These are phyloP conservation scores for Tephrocybe rancida DNA, from an alignment of 768 basidiomycete genomes.

Conservation along the genomic window DNA sequence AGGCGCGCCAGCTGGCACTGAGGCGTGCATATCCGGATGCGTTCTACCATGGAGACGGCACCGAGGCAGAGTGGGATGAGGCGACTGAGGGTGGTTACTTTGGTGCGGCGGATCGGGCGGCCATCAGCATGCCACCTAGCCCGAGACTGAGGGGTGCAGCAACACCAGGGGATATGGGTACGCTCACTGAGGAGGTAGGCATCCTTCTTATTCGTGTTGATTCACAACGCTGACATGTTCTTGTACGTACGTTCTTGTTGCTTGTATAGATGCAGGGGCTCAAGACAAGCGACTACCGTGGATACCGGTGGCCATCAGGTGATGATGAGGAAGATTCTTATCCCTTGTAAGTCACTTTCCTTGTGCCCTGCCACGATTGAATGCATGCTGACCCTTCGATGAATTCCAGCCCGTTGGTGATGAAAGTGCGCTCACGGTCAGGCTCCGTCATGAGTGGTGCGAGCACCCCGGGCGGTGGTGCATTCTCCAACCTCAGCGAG, in stretches of 20 bases:
- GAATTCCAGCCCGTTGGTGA: constrained; percentile 71
- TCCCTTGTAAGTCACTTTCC: constrained; percentile 68
- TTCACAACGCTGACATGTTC: no score
- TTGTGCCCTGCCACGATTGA: constrained; percentile 12
- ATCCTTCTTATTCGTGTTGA: background rate
- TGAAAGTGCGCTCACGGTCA: constrained; percentile 86
- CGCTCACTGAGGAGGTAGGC: constrained; percentile 80
- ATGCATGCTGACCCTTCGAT: constrained; percentile 7
- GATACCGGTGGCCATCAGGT: constrained; percentile 59
- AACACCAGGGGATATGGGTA: constrained; percentile 94
- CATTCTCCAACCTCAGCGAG: constrained; percentile 82
- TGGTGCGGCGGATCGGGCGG: constrained; percentile 63
- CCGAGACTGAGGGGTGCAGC: constrained; percentile 84
- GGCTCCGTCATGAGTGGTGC: constrained; percentile 69
- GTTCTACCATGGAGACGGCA: constrained; percentile 56
- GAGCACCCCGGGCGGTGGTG: constrained; percentile 88
- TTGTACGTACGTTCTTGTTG: background rate
- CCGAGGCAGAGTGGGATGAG: constrained; percentile 42
- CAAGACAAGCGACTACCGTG: constrained; percentile 84
- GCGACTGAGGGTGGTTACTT: constrained; percentile 30
- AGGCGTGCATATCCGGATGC: constrained; percentile 94
- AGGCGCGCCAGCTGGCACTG: constrained; percentile 89
- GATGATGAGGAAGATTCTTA: constrained; percentile 92
- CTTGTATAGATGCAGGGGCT: constrained; percentile 77
- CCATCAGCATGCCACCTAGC: constrained; percentile 83